Percentiles rank a stretch among this genome's conserved stretches.
Conservation (phyloP, 2,329 filamentous ascomycete genomes). For the Nothophoma quercina region DNA sequence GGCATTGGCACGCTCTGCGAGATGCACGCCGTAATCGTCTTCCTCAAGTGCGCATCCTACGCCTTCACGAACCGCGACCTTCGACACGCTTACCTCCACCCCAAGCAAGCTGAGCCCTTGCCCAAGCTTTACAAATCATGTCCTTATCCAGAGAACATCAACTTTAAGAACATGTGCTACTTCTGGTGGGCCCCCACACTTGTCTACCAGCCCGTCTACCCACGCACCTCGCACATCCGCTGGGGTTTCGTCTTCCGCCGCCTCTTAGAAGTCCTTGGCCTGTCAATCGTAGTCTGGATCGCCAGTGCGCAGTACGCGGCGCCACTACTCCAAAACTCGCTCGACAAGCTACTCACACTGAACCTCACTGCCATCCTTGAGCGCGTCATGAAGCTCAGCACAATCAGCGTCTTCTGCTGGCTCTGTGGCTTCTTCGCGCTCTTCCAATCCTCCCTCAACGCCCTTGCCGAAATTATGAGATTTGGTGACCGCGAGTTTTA, state of each 20-base stretch:
- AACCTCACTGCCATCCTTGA: conserved; percentile 85
- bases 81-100: conserved; percentile 86
- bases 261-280: conserved; percentile 75
- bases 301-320: conserved; percentile 93
- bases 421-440: conserved; percentile 96
- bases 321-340: conserved; percentile 85
- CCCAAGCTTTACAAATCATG: conserved; percentile 84
- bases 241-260: conserved; percentile 91
- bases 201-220: conserved; percentile 96
- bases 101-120: conserved; percentile 72
- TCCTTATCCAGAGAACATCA: conserved; percentile 91
- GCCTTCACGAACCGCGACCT: conserved; percentile 96
- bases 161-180: conserved; percentile 84
- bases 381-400: conserved; percentile 91
- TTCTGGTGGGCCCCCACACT: conserved; percentile 99
- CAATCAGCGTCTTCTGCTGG: conserved; percentile 96
- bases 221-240: conserved; percentile 79
- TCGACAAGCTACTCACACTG: conserved; percentile 83
- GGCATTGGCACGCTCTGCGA: conserved; percentile 91
- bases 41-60: conserved; percentile 95
- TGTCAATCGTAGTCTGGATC: conserved; percentile 94
- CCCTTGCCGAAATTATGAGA: conserved; percentile 84
- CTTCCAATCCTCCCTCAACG: conserved; percentile 93
- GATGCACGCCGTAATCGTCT: conserved; percentile 91
- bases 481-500: conserved; percentile 97